Evolutionary conservation across 1,139 yeast genomes (phyloP).

Genomic region (Candida tropicalis): DNA sequence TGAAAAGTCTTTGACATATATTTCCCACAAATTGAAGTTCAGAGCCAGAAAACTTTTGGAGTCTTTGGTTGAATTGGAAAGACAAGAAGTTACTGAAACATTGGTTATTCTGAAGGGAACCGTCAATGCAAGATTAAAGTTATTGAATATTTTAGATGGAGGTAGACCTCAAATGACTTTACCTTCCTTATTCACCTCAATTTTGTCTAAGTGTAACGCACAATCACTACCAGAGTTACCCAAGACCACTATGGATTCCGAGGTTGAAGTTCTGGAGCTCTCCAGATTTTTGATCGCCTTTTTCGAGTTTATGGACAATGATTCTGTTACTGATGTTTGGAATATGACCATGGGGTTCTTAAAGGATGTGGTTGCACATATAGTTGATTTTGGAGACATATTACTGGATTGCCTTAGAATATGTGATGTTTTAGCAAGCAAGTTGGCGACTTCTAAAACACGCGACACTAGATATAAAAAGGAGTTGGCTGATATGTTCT

Average conservation of each 20-base stretch:
- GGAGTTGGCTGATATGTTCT: constrained; percentile 67
- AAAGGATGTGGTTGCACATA: constrained; percentile 55
- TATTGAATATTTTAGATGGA: constrained; percentile 80
- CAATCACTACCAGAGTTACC: constrained; percentile 31
- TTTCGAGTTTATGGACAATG: constrained; percentile 66
- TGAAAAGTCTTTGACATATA: constrained; percentile 53
- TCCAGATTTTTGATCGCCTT: constrained; percentile 60
- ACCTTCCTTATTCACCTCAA: constrained; percentile 64
- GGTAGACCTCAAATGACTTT: constrained; percentile 78
- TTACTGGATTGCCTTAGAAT: constrained; percentile 56
- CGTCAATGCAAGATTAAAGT: constrained; percentile 35
- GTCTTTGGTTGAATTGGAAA: constrained; percentile 67
- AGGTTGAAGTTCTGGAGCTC: constrained; percentile 42
- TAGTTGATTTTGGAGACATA: constrained; percentile 49
- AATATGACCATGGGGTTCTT: constrained; percentile 56
- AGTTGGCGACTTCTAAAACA: constrained; percentile 57
- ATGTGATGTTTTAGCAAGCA: constrained; percentile 53
- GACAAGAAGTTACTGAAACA: constrained; percentile 72
- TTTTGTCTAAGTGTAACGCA: constrained; percentile 42
- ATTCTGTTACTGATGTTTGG: constrained; percentile 80
- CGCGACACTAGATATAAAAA: constrained; percentile 65
- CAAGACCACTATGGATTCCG: constrained; percentile 45
- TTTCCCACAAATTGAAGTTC: constrained; percentile 70
- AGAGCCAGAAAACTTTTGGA: constrained; percentile 71
- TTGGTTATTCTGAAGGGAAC: constrained; percentile 45